Base-by-base conservation (phyloP, 495 filamentous ascomycete species). In the Parathielavia hyrcaniae region DNA sequence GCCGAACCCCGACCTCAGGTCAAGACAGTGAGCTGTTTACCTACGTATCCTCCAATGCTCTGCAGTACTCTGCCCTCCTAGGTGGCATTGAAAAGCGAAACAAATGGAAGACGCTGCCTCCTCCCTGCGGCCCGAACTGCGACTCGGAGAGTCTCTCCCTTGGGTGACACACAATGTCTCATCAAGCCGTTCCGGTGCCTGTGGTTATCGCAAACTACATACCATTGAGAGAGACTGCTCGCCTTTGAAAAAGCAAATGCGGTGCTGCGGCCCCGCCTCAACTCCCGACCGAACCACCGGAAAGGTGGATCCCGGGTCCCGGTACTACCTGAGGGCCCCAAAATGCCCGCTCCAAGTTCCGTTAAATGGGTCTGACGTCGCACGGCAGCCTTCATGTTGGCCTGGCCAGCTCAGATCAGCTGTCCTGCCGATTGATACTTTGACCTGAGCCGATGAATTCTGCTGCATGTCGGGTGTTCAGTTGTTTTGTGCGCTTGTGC, bases 91-190 rank as follows among this genome's bases (percentile, higher is more conserved):
- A 17, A 2, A 43, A 47, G 5, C 46, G 43, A 55, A 30, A 38
- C 41, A 46, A 45, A 36, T 47, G 16, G 45, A 26, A 50, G 30
- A 7, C 26, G n/a, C 26, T 10, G 43, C 40, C 16, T 32, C n/a
- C 36, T 8, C n/a, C n/a, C n/a, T 22, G 50, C 12, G 1, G 35
- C 22, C 22, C 23, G 38, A 41, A 39, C 39, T 53, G 20, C 40
- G 13, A 20, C 49, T 30, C 39, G n/a, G n/a, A n/a, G n/a, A 6
- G 26, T 30, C 26, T 30, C 26, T 30, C 6, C 26, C 6, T 30
- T 13, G 50, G 50, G 51, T 41, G n/a, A 22, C 38, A 46, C n/a
- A 17, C 40, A 53, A 58, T 53, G 60, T 58, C 60, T 61, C 44
- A 50, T 13, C 34, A 22, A 35, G 4, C 16, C n/a, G 43, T 41